Evolutionary conservation across 2,329 filamentous ascomycete genomes (phyloP), one percentile per base, ranked within the genome.

Genomic region (Aureobasidium musti): DNA sequence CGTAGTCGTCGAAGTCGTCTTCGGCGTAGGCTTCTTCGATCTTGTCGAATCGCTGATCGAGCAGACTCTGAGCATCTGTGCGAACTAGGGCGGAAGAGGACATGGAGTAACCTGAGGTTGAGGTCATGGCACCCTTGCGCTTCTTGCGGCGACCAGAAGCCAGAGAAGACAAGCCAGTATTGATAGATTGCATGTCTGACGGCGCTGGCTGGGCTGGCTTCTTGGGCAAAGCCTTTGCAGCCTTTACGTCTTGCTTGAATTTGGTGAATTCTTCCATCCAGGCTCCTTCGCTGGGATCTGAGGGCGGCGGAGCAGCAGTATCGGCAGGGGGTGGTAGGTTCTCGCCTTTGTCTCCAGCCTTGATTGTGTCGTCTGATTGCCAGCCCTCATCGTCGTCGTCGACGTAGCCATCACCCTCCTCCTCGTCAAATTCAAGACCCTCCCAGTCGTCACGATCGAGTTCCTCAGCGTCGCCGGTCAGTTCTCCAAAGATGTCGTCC

Each of bases 181-280:
- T 85, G 71, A 89, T 82, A 6, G 90, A 89, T 73, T 90, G 87
- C 54, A 89, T 74, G 69, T 89, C 89, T 3, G 87, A 89, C 19
- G 84, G 84, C 0, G 84, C 82, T 1, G 74, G 67, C 70, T 69
- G 78, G 81, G 76, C 77, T 71, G 74, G 70, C 43, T 76, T 75
- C 30, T 74, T 76, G 21, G 64, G 64, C 41, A 70, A 60, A 10
- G 74, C 72, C 37, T 78, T 81, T n/a, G 77, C 77, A 21, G 77
- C 72, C 73, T 85, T 86, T 67, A 79, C 78, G 68, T 70, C 71
- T 45, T 72, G 70, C 78, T 98, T 97, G 83, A 96, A 98, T 75
- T 95, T 91, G 72, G 91, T 91, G 80, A 97, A 98, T 73, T 97
- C 91, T 66, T 89, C 87, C 78, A 98, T 84, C 92, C 95, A 99